Conservation (phyloP, 805 yeast species). For the Yamadazyma sp. region DNA sequence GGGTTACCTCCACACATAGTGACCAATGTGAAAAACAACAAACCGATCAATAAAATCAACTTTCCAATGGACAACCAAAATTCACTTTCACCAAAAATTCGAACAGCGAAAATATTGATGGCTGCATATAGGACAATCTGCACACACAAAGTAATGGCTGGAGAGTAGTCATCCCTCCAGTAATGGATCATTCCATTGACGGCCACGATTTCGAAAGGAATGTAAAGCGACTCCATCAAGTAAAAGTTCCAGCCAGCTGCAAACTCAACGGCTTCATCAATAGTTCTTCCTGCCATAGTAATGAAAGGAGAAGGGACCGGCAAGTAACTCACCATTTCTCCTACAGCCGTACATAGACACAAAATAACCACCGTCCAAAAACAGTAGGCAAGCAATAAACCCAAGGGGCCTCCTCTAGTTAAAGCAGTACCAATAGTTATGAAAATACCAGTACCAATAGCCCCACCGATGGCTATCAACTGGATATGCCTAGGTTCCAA, state of each 20-base stretch:
- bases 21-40: slow-evolving; percentile 35
- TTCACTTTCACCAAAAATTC: slow-evolving; percentile 51
- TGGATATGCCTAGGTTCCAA: slow-evolving; percentile 15
- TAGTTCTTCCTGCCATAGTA: slow-evolving; percentile 38
- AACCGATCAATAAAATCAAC: slow-evolving; percentile 36
- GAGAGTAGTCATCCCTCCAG: slow-evolving; percentile 50
- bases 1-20: slow-evolving; percentile 42
- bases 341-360: slow-evolving; percentile 36
- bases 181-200: slow-evolving; percentile 55
- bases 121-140: slow-evolving; percentile 41
- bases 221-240: slow-evolving; percentile 29
- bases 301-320: slow-evolving; percentile 40
- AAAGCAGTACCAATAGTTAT: slow-evolving; percentile 20
- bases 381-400: slow-evolving; percentile 30
- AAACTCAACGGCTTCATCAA: slow-evolving; percentile 39
- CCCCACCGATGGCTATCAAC: slow-evolving; percentile 24
- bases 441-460: slow-evolving; percentile 20
- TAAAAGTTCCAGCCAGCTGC: slow-evolving; percentile 38
- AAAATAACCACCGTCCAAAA: slow-evolving; percentile 37
- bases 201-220: slow-evolving; percentile 49
- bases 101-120: slow-evolving; percentile 48
- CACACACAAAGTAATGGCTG: slow-evolving; percentile 46
- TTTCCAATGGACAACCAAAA: slow-evolving; percentile 45
- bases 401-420: slow-evolving; percentile 36
- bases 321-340: slow-evolving; percentile 41